phyloP scores from a whole-genome alignment of 192 early-diverging fungal genomes.

The Coemansia sp. region DNA sequence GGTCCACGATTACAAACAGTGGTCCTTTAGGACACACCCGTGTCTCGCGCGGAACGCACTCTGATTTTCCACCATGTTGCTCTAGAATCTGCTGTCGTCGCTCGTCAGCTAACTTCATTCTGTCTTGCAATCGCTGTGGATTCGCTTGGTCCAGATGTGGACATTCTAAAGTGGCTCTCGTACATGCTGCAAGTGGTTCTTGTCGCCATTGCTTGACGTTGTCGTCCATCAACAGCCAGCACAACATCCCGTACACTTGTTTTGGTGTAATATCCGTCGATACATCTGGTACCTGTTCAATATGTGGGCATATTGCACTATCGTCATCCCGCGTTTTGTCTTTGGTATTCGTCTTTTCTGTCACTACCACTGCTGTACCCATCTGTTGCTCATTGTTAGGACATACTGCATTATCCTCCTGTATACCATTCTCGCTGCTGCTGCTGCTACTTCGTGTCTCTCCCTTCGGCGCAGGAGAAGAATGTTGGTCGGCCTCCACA shows the following conservation, averaged over 20 bases:
- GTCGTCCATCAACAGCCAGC: conserved; percentile 27
- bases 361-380: too few relatives aligned
- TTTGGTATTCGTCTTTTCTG: too few relatives aligned
- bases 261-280: conserved; percentile 17
- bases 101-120: conserved; percentile 13
- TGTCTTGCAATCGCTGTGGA: conserved; percentile 8
- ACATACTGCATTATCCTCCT: too few relatives aligned
- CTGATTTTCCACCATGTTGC: conserved; percentile 3
- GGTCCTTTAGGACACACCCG: conserved; percentile 33
- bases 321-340: too few relatives aligned
- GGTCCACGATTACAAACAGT: conserved; percentile 31
- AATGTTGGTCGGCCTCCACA: too few relatives aligned
- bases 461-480: too few relatives aligned
- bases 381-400: too few relatives aligned
- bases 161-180: conserved; percentile 18
- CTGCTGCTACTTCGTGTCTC: too few relatives aligned
- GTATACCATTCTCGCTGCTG: too few relatives aligned
- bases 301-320: too few relatives aligned
- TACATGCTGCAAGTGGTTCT: conserved; percentile 18
- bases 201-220: conserved; percentile 27
- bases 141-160: conserved; percentile 20
- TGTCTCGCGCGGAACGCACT: conserved; percentile 19
- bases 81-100: conserved; percentile 9
- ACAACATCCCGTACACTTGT: conserved; percentile 45
- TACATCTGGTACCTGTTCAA: background rate